phyloP scores from a whole-genome alignment of 805 yeast species.

The Saccharomycopsis babjevae region DNA sequence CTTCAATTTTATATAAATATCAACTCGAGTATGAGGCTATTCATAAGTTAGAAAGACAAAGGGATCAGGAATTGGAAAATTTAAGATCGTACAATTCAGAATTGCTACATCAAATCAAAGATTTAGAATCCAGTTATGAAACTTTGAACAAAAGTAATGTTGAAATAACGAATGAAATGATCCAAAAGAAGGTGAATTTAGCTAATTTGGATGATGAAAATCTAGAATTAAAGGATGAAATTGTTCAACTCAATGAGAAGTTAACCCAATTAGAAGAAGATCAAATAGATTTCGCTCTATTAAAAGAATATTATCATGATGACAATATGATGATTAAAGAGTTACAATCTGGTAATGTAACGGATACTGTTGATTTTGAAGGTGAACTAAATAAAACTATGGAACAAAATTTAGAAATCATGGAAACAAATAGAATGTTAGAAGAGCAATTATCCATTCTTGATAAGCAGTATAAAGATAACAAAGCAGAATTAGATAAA shows the following conservation, averaged over 20 bases:
- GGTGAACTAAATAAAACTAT: conserved; percentile 48
- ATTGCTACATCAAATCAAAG: conserved; percentile 60
- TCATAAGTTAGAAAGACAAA: conserved; percentile 54
- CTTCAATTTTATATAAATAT: conserved; percentile 61
- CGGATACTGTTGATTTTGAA: conserved; percentile 31
- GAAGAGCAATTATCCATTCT: conserved; percentile 31
- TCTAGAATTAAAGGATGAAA: conserved; percentile 41
- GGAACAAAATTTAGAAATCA: conserved; percentile 54
- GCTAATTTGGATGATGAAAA: conserved; percentile 75
- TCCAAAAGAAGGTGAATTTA: conserved; percentile 61
- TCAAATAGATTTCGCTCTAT: conserved; percentile 19
- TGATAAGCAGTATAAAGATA: conserved; percentile 13
- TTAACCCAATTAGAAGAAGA: conserved; percentile 28
- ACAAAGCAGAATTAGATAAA: conserved; percentile 9
- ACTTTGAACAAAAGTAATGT: conserved; percentile 74
- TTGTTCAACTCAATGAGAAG: conserved; percentile 37
- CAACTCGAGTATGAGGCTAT: conserved; percentile 64
- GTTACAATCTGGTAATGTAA: conserved; percentile 29
- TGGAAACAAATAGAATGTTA: conserved; percentile 47
- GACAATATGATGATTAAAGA: conserved; percentile 24
- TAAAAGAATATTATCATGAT: not conserved
- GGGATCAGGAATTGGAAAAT: conserved; percentile 50
- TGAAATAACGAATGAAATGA: conserved; percentile 78
- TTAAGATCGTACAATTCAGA: conserved; percentile 59
- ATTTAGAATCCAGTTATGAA: conserved; percentile 59